Evolutionary conservation across 1,284 basidiomycete species (phyloP), one percentile per base, ranked within the genome.

Genomic region (Ustilago trichophora): DNA sequence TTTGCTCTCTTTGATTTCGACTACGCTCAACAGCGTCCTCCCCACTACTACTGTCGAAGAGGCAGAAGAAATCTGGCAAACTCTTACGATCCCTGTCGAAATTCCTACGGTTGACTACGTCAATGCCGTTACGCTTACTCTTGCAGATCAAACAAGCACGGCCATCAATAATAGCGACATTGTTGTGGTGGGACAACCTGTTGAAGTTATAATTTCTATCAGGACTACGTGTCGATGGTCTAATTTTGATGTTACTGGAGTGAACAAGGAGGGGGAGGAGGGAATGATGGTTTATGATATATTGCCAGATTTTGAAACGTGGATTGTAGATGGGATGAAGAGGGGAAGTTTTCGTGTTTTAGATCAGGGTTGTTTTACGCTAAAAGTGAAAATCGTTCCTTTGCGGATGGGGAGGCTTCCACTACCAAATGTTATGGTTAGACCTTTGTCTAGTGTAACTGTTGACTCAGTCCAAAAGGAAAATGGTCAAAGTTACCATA

Each of bases 271-370:
- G 11, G 10, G 9, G 11, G 45, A n/a, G 9, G 40, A 6, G 8
- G 47, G 38, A 31, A 40, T 34, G 35, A 68, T 80, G 51, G 37
- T 68, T 25, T 80, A 78, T 58, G 66, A 80, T 16, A 24, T 80
- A 3, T 24, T 66, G 2, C 59, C 54, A 22, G 76, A 77, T 35
- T 73, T 71, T 33, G 72, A 75, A 19, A 56, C 50, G 16, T 80
- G 77, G 77, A 42, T 77, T 13, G 63, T 80, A 2, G 67, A 67
- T 52, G 77, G 77, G 9, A 13, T 21, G 3, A 75, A 75, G 24
- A 55, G 70, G 22, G 72, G 72, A 4, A 55, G 22, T n/a, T 7
- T 67, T 72, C n/a, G n/a, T n/a, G n/a, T n/a, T n/a, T n/a, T n/a
- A n/a, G n/a, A n/a, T n/a, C n/a, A n/a, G n/a, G n/a, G n/a, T n/a